Evolutionary conservation across 768 basidiomycete species (phyloP), one percentile per base, ranked within the genome.

Genomic region (Collybia sp.): DNA sequence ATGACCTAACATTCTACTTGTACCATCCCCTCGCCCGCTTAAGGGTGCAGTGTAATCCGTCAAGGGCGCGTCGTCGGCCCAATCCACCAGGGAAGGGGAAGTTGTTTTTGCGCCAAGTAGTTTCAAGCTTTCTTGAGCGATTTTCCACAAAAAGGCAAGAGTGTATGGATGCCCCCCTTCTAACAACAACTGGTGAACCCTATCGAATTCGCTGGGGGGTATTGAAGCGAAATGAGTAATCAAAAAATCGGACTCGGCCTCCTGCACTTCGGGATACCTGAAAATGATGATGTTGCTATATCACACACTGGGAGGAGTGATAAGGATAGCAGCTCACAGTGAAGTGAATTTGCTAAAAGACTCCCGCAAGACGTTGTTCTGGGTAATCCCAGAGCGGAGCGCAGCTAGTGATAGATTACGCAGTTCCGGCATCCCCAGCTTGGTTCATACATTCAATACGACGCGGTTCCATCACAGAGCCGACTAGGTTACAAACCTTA

Each of bases 321-420:
- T 20, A 15, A 12, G 12, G 30, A 5, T 18, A n/a, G 25, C 18
- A 40, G 25, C 57, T 19, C 20, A 62, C 60, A 49, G 48, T 6
- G 62, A 60, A 6, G 59, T 59, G 44, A 61, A 54, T 9, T 38
- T 43, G 8, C 57, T 60, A 42, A 58, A 54, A 15, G 61, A 41
- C 38, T 63, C 62, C 39, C 48, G 36, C 13, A 61, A 20, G 36
- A 63, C 49, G 31, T 63, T 63, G 6, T 43, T 6, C 35, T 58
- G 52, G 5, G 56, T 46, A 6, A 62, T 41, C 11, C 40, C 44
- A 0, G 45, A 33, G 0, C 43, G 30, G 30, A 64, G 60, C 4
- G 49, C 51, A 6, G 47, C 40, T 1, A 58, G 47, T 11, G 63
- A 56, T 17, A 56, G 37, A 1, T 10, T n/a, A 30, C 51, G 50